Evolutionary conservation across 139 green algal genomes (phyloP).

Genomic region (Edaphochlamys debaryana): DNA sequence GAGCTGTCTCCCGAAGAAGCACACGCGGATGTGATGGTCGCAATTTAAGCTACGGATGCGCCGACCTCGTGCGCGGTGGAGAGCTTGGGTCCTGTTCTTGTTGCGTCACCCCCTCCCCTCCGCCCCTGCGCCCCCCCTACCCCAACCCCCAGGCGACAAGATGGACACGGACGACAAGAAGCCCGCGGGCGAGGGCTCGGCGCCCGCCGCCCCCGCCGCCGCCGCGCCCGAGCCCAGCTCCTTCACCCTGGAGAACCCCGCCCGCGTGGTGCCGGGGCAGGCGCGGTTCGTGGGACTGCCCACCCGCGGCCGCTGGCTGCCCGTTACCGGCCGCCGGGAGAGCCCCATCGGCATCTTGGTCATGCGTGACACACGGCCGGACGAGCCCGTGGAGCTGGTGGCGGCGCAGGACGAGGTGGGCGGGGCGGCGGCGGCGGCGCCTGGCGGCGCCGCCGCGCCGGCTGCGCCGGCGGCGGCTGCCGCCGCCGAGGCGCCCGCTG

Average conservation of each 20-base stretch:
- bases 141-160: too few relatives aligned
- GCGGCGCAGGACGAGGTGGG: background rate
- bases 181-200: background rate
- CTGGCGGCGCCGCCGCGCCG: constrained; percentile 30
- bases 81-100: too few relatives aligned
- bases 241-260: constrained; percentile 84
- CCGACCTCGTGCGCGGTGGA: too few relatives aligned
- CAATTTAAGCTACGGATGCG: too few relatives aligned
- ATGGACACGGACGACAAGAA: constrained; percentile 39
- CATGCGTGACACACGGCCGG: constrained; percentile 58
- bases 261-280: constrained; percentile 81
- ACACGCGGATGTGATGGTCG: too few relatives aligned
- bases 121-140: too few relatives aligned
- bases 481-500: constrained; percentile 19
- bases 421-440: background rate
- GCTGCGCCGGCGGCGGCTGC: constrained; percentile 23
- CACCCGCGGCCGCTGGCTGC: constrained; percentile 13
- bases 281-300: constrained; percentile 39
- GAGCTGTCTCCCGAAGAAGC: too few relatives aligned
- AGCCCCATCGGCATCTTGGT: constrained; percentile 62
- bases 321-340: background rate
- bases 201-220: constrained; percentile 20
- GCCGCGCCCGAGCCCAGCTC: constrained; percentile 68
- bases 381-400: constrained; percentile 54
- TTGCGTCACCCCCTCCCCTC: too few relatives aligned